These are phyloP conservation scores for Trichoderma polysporum DNA, from an alignment of 2,329 filamentous ascomycete genomes.

Conservation along the genomic window DNA sequence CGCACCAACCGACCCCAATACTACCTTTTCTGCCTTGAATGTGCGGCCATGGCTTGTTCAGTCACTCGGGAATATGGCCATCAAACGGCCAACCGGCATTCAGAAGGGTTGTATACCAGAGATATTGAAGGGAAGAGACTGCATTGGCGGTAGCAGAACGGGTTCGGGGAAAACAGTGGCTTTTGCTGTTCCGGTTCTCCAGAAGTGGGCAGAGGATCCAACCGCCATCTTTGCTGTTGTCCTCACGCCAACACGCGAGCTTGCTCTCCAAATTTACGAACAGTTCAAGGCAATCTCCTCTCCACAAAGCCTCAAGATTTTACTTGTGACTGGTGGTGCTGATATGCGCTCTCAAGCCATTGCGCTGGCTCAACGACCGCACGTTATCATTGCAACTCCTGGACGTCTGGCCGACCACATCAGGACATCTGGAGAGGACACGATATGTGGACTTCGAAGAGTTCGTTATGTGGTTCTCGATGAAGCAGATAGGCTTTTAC, in stretches of 20 bases:
- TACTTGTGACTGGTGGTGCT: slow-evolving; percentile 87
- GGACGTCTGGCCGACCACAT: slow-evolving; percentile 93
- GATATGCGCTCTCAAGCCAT: slow-evolving; percentile 93
- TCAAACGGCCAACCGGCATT: slow-evolving; percentile 86
- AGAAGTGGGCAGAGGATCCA: slow-evolving; percentile 90
- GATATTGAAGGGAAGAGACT: slow-evolving; percentile 87
- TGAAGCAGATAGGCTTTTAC: slow-evolving; percentile 87
- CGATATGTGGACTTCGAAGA: slow-evolving; percentile 74
- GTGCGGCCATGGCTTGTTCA: slow-evolving; percentile 86
- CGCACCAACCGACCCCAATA: slow-evolving; percentile 55
- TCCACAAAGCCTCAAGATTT: slow-evolving; percentile 80
- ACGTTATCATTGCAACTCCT: slow-evolving; percentile 92
- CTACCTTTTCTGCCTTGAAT: slow-evolving; percentile 69
- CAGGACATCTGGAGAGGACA: slow-evolving; percentile 85
- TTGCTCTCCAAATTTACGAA: slow-evolving; percentile 94
- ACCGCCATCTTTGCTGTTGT: slow-evolving; percentile 87
- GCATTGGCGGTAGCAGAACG: slow-evolving; percentile 90
- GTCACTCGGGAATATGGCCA: slow-evolving; percentile 74
- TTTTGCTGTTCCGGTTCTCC: slow-evolving; percentile 90
- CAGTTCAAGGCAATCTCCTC: slow-evolving; percentile 92
- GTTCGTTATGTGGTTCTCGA: slow-evolving; percentile 88
- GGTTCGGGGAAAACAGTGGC: slow-evolving; percentile 97
- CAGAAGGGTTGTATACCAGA: slow-evolving; percentile 91
- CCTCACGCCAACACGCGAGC: slow-evolving; percentile 84
- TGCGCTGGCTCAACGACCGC: slow-evolving; percentile 75